A percentile compares a stretch with the other conserved stretches of the same genome.
These are phyloP conservation scores for Azolla pinnata DNA, from an alignment of 75 land plant genomes.

Conservation along the genomic window DNA sequence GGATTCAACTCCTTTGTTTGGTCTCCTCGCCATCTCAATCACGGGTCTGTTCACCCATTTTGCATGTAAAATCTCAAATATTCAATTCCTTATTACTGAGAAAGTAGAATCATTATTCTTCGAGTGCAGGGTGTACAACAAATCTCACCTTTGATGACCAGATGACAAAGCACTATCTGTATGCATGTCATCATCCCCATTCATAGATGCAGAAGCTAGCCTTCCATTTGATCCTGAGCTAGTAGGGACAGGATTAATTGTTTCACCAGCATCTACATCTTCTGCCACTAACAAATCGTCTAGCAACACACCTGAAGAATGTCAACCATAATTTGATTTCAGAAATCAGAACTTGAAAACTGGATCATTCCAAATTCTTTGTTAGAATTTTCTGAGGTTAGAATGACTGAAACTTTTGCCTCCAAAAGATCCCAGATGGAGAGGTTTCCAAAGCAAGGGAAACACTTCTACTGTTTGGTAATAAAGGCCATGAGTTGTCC, in stretches of 20 bases:
- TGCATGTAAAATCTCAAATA: too few relatives aligned
- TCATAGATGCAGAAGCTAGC: conserved; percentile 88
- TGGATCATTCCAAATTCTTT: background rate
- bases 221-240: conserved; percentile 64
- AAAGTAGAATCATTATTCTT: too few relatives aligned
- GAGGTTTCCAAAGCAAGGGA: too few relatives aligned
- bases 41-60: too few relatives aligned
- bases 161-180: conserved; percentile 82
- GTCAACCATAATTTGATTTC: background rate
- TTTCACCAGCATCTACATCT: conserved; percentile 90
- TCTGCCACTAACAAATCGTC: conserved; percentile 96
- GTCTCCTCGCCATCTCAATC: too few relatives aligned
- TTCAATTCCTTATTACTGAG: too few relatives aligned
- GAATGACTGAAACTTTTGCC: too few relatives aligned
- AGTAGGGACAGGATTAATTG: conserved; percentile 77
- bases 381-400: too few relatives aligned
- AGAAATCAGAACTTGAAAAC: background rate
- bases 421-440: too few relatives aligned
- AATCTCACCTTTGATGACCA: conserved; percentile 23
- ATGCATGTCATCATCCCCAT: conserved; percentile 94
- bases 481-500: too few relatives aligned
- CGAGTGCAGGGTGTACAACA: too few relatives aligned
- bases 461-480: too few relatives aligned
- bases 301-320: conserved; percentile 57
- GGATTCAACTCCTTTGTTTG: conserved; percentile 82